Conservation (phyloP, 305 asterid species). For the Stenogyne calaminthoides region DNA sequence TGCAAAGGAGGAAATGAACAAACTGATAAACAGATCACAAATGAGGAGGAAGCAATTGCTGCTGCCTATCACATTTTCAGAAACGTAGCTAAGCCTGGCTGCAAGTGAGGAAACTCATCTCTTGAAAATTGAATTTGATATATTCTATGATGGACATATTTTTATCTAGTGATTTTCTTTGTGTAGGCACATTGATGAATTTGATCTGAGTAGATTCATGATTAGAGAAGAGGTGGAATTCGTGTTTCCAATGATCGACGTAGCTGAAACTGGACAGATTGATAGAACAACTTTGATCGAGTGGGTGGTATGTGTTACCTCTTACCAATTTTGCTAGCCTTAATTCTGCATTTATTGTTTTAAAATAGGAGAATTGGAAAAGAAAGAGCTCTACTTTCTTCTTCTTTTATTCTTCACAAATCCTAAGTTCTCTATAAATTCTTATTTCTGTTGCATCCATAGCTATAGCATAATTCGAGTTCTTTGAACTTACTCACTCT, state of each 20-base stretch:
- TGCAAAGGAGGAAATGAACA: constrained; percentile 51
- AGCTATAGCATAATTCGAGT: background rate
- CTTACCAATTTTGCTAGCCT: constrained; percentile 18
- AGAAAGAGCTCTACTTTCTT: background rate
- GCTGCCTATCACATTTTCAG: constrained; percentile 85
- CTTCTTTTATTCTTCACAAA: background rate
- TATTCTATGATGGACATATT: background rate
- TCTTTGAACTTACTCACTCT: background rate
- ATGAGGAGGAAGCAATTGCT: constrained; percentile 87
- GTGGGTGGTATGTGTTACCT: constrained; percentile 73
- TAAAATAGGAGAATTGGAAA: background rate
- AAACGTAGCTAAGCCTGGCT: constrained; percentile 66
- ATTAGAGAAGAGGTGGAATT: constrained; percentile 80
- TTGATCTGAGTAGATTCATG: constrained; percentile 76
- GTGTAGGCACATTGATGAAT: constrained; percentile 65
- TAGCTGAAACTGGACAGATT: constrained; percentile 68
- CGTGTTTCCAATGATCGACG: constrained; percentile 81
- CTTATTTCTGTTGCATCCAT: background rate
- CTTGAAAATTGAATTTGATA: background rate
- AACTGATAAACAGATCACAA: constrained; percentile 71
- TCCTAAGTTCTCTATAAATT: background rate
- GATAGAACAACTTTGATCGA: constrained; percentile 68
- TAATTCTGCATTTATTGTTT: background rate
- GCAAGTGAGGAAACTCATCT: constrained; percentile 50
- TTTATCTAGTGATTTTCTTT: background rate